Conservation (phyloP, 75 land plant genomes). For the Gnetum montanum region DNA sequence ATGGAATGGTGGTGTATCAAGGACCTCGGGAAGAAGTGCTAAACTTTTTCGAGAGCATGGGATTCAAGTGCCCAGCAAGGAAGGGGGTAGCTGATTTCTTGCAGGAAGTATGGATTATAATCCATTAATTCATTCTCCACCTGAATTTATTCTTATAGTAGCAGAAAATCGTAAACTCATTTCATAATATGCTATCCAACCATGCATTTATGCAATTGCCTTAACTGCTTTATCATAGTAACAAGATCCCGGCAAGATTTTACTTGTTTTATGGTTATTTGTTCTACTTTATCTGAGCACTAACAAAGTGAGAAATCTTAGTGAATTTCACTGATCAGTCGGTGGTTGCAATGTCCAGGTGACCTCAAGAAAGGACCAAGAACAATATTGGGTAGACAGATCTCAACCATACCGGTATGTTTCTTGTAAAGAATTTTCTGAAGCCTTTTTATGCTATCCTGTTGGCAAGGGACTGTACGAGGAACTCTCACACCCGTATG, state of each 20-base stretch:
- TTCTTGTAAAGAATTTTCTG: conserved; percentile 24
- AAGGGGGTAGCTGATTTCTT: conserved; percentile 33
- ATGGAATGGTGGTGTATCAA: conserved; percentile 57
- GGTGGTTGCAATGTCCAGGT: conserved; percentile 26
- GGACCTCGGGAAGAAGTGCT: conserved; percentile 60
- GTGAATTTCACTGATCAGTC: conserved; percentile 13
- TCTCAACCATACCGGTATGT: conserved; percentile 19
- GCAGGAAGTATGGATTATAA: conserved; percentile 20
- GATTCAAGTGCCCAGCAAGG: conserved; percentile 30
- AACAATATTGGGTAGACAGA: conserved; percentile 32
- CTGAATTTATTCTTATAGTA: no score
- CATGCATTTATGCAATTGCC: no score
- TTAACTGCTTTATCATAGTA: no score
- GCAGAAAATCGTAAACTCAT: no score
- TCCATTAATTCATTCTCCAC: no score
- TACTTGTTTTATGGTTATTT: no score
- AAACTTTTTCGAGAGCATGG: conserved; percentile 21
- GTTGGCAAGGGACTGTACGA: conserved; percentile 14
- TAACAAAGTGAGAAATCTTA: no score
- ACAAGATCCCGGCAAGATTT: no score
- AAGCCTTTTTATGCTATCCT: conserved; percentile 16
- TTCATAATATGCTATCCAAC: no score
- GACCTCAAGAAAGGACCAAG: conserved; percentile 44
- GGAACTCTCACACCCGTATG: conserved; percentile 24
- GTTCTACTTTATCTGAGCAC: no score